Conservation (phyloP, 2,329 filamentous ascomycete species). For the Coniella vitis region DNA sequence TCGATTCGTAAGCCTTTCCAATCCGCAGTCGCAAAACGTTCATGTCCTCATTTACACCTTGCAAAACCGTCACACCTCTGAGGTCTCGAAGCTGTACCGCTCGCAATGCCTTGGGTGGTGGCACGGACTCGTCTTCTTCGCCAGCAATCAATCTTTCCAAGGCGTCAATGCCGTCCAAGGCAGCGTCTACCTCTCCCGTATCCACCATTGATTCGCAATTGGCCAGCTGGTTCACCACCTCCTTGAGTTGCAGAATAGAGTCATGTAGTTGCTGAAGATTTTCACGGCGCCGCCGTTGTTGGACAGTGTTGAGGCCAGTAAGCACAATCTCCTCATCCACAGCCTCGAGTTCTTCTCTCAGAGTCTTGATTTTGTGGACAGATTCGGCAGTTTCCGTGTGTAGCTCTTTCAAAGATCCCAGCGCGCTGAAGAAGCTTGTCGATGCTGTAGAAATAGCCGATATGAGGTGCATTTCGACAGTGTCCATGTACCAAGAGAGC, state of each 20-base stretch:
- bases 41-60: constrained; percentile 73
- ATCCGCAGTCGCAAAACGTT: constrained; percentile 70
- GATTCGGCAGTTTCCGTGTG: constrained; percentile 91
- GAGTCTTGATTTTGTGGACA: constrained; percentile 72
- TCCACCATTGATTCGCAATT: constrained; percentile 78
- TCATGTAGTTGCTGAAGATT: constrained; percentile 79
- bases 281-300: constrained; percentile 72
- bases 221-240: constrained; percentile 68
- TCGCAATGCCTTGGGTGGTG: constrained; percentile 15
- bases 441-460: constrained; percentile 94
- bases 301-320: constrained; percentile 77
- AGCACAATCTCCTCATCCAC: constrained; percentile 84
- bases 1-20: constrained; percentile 77
- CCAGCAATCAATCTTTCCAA: constrained; percentile 78
- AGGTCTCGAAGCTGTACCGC: constrained; percentile 56
- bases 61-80: constrained; percentile 68
- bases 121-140: constrained; percentile 38
- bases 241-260: constrained; percentile 74
- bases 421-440: constrained; percentile 89
- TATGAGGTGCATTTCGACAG: constrained; percentile 93
- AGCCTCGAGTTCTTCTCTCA: constrained; percentile 71
- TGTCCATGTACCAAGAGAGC: constrained; percentile 99
- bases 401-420: constrained; percentile 83
- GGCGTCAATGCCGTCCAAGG: constrained; percentile 68
- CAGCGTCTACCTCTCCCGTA: constrained; percentile 72